Conservation (phyloP, 306 rosid species). For the Mimosa bimucronata region DNA sequence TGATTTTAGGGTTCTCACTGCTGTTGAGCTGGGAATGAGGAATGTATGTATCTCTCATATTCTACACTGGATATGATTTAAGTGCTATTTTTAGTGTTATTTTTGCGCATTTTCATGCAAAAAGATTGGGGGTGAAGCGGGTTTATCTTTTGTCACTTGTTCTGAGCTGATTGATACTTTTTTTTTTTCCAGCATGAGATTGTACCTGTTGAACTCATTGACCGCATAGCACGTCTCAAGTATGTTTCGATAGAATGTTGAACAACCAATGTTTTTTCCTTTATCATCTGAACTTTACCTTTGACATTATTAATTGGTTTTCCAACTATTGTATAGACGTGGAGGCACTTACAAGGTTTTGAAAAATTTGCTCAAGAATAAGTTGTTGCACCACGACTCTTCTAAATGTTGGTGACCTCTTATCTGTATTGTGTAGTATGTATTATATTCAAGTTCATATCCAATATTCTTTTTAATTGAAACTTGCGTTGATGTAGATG, state of each 20-base stretch:
- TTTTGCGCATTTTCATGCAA: too few species aligned
- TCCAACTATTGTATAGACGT: constrained; percentile 56
- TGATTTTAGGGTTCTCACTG: constrained; percentile 95
- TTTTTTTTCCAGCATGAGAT: constrained; percentile 72
- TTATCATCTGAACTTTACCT: neutral
- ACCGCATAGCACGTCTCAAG: constrained; percentile 77
- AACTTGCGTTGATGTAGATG: constrained; percentile 60
- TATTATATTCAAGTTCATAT: neutral
- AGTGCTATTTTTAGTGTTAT: neutral
- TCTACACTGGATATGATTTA: neutral
- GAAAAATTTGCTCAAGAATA: constrained; percentile 84
- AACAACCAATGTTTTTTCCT: neutral
- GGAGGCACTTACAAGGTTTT: constrained; percentile 91
- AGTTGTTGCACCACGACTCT: constrained; percentile 88
- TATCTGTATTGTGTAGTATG: neutral
- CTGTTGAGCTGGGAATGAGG: constrained; percentile 90
- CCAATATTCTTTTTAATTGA: constrained; percentile 6
- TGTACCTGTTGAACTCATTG: constrained; percentile 76
- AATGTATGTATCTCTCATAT: constrained; percentile 48
- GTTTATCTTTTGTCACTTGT: neutral
- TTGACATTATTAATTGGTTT: neutral
- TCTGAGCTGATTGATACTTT: constrained; percentile 1
- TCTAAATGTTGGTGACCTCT: constrained; percentile 72
- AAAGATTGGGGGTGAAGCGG: neutral
- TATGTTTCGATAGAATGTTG: constrained; percentile 22